Conservation (phyloP, 345 rosid genomes). For the Eutrema heterophyllum region DNA sequence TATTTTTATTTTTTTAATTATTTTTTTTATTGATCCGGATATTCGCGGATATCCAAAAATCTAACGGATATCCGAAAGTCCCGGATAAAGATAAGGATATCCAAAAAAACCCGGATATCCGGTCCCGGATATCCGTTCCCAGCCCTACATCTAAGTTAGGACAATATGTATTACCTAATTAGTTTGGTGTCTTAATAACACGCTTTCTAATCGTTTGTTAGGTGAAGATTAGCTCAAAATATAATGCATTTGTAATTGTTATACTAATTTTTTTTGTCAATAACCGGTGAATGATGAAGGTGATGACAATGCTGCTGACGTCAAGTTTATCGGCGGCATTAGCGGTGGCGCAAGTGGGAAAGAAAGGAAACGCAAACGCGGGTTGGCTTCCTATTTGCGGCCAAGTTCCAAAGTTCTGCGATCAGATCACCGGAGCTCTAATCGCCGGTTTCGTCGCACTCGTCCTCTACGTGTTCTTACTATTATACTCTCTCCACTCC, state of each 20-base stretch:
- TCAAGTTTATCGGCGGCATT: slow-evolving; percentile 74
- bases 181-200: neutral
- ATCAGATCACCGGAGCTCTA: slow-evolving; percentile 64
- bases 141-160: too few relatives aligned
- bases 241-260: neutral
- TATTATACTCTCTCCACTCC: slow-evolving; percentile 45
- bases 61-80: too few relatives aligned
- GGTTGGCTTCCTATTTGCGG: slow-evolving; percentile 84
- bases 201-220: neutral
- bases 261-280: neutral
- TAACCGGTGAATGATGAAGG: slow-evolving; percentile 17
- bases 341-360: slow-evolving; percentile 73
- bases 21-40: too few relatives aligned
- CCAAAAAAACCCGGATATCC: too few relatives aligned
- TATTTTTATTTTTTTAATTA: too few relatives aligned
- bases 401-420: slow-evolving; percentile 57
- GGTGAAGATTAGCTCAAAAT: slow-evolving; percentile 8
- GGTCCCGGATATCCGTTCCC: too few relatives aligned
- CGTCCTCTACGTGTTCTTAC: slow-evolving; percentile 38
- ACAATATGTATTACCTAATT: neutral
- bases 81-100: too few relatives aligned
- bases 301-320: slow-evolving; percentile 41
- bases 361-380: slow-evolving; percentile 59
- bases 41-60: too few relatives aligned
- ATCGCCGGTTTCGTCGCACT: slow-evolving; percentile 50